A percentile compares a stretch with the other conserved stretches of the same genome.
Conservation (phyloP, 2,329 filamentous ascomycete genomes). For the Apiospora malaysiana region DNA sequence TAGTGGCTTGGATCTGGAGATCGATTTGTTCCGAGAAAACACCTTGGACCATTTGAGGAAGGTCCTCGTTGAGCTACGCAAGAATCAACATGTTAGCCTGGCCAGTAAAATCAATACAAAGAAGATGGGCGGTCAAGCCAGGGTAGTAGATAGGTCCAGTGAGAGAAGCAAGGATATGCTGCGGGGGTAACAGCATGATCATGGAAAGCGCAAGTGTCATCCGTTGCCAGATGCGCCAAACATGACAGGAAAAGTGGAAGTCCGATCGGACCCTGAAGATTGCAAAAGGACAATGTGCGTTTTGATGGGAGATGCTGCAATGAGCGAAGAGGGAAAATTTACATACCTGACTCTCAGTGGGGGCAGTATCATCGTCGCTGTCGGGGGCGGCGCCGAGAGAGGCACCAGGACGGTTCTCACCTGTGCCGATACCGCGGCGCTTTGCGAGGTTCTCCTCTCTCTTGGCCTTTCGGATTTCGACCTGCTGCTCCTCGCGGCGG, state of each 20-base stretch:
- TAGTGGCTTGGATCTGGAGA: conserved; percentile 94
- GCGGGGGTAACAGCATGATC: conserved; percentile 7
- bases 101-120: background rate
- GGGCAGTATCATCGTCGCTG: conserved; percentile 95
- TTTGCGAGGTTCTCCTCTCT: conserved; percentile 99
- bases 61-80: conserved; percentile 88
- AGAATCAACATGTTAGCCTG: conserved; percentile 11
- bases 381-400: conserved; percentile 88
- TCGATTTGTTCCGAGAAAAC: conserved; percentile 99
- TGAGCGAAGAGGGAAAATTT: conserved; percentile 30
- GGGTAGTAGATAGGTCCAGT: conserved; percentile 21
- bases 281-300: background rate
- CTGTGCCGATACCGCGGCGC: conserved; percentile 88
- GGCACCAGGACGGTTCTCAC: conserved; percentile 80
- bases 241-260: conserved; percentile 18
- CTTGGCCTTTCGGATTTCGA: conserved; percentile 98
- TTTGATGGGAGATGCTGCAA: conserved; percentile 22
- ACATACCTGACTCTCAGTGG: conserved; percentile 94
- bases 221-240: conserved; percentile 13
- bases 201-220: background rate
- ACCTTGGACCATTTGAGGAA: conserved; percentile 96
- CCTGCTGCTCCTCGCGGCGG: conserved; percentile 98
- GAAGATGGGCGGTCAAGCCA: background rate
- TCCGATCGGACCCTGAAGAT: conserved; percentile 13
- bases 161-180: background rate